phyloP scores from a whole-genome alignment of 140 eudicot genomes.

The Anethum foeniculum region DNA sequence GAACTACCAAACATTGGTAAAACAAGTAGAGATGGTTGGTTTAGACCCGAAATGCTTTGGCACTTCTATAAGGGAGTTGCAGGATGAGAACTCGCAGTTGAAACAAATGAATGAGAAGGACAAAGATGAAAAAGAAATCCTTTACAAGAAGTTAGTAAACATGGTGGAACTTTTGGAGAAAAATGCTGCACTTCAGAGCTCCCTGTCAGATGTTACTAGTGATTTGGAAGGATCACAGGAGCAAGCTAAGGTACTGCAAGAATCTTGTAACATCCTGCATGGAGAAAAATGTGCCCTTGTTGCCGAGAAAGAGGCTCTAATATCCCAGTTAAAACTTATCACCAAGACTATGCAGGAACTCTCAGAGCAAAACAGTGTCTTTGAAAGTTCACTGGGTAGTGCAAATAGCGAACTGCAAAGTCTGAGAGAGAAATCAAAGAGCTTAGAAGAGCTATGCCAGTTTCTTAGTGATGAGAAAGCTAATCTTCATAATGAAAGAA shows the following conservation, averaged over 20 bases:
- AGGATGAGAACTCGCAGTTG: constrained; percentile 67
- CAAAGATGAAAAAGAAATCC: constrained; percentile 35
- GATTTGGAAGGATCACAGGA: constrained; percentile 33
- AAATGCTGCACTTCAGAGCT: constrained; percentile 36
- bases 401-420: constrained; percentile 46
- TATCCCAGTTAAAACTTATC: constrained; percentile 66
- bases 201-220: constrained; percentile 25
- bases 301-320: constrained; percentile 59
- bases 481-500: constrained; percentile 59
- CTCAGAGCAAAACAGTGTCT: constrained; percentile 41
- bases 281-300: constrained; percentile 60
- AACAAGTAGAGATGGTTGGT: constrained; percentile 63
- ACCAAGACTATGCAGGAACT: constrained; percentile 66
- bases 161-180: constrained; percentile 37
- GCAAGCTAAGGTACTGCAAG: constrained; percentile 38
- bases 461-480: constrained; percentile 45
- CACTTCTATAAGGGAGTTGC: constrained; percentile 48
- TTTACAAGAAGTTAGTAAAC: constrained; percentile 28
- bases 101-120: constrained; percentile 39
- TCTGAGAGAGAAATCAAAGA: constrained; percentile 54
- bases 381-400: constrained; percentile 35
- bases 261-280: constrained; percentile 39
- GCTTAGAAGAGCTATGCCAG: constrained; percentile 35
- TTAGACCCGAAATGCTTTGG: constrained; percentile 48
- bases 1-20: constrained; percentile 42